Percentiles rank a stretch among this genome's conserved stretches.
These are phyloP conservation scores for Tylopilus intermedius DNA, from an alignment of 768 basidiomycete genomes.

Conservation along the genomic window DNA sequence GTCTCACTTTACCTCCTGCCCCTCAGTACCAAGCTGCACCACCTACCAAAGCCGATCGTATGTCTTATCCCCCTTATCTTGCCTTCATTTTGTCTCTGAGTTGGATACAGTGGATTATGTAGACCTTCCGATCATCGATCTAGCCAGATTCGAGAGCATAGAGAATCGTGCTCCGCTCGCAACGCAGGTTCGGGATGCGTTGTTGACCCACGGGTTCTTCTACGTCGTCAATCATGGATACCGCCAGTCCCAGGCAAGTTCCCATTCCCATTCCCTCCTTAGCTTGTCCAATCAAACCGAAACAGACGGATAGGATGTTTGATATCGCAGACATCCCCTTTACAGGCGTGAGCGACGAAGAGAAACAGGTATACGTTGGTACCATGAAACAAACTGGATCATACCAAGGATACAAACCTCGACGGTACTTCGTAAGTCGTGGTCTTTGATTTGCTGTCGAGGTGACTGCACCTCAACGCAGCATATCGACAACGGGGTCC, in stretches of 20 bases:
- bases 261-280: neutral
- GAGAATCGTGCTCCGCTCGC: slow-evolving; percentile 38
- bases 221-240: slow-evolving; percentile 38
- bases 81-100: neutral
- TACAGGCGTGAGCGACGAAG: slow-evolving; percentile 35
- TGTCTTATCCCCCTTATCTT: slow-evolving; percentile 10
- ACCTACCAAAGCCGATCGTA: slow-evolving; percentile 32
- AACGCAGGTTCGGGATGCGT: slow-evolving; percentile 40
- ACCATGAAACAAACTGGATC: slow-evolving; percentile 41
- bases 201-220: slow-evolving; percentile 42
- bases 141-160: slow-evolving; percentile 36
- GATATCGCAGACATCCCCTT: slow-evolving; percentile 48
- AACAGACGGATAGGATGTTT: slow-evolving; percentile 43
- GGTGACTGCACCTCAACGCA: slow-evolving; percentile 19
- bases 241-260: slow-evolving; percentile 32
- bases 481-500: slow-evolving; percentile 60
- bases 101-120: slow-evolving; percentile 42
- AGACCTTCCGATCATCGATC: slow-evolving; percentile 49
- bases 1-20: slow-evolving; percentile 20
- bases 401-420: slow-evolving; percentile 51
- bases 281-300: slow-evolving; percentile 27
- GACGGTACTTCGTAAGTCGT: slow-evolving; percentile 42
- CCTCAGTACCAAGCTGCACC: slow-evolving; percentile 38
- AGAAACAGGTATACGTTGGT: slow-evolving; percentile 39
- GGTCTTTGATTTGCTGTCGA: neutral